Conservation (phyloP, 805 yeast species). For the Spathaspora arborariae region DNA sequence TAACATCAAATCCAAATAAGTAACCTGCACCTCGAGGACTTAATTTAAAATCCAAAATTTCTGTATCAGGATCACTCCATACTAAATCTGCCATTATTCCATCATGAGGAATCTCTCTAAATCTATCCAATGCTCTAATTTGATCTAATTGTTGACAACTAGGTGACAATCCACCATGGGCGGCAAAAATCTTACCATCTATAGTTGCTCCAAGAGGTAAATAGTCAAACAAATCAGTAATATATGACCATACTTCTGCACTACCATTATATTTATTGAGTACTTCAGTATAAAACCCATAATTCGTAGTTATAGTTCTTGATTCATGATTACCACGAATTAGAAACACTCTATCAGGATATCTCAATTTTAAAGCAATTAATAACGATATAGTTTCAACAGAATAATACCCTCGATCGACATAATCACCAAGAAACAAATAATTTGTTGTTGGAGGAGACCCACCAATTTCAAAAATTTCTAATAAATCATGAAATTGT, state of each 20-base stretch:
- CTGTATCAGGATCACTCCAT: conserved; percentile 97
- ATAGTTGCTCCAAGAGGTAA: conserved; percentile 85
- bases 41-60: conserved; percentile 71
- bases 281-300: conserved; percentile 96
- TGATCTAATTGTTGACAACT: conserved; percentile 93
- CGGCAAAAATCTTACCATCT: conserved; percentile 86
- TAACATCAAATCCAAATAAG: conserved; percentile 89
- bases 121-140: conserved; percentile 83
- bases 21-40: conserved; percentile 98
- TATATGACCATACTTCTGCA: conserved; percentile 75
- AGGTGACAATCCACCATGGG: conserved; percentile 96
- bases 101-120: conserved; percentile 95
- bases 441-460: conserved; percentile 91
- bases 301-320: conserved; percentile 93
- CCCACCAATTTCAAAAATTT: conserved; percentile 92
- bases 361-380: conserved; percentile 78
- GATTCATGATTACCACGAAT: conserved; percentile 96
- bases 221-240: conserved; percentile 92
- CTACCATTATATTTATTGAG: conserved; percentile 77
- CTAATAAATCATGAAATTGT: conserved; percentile 89
- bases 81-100: conserved; percentile 99
- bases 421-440: conserved; percentile 91
- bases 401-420: conserved; percentile 90
- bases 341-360: conserved; percentile 77
- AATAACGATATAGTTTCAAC: conserved; percentile 88